phyloP scores from a whole-genome alignment of 2,329 filamentous ascomycete species.

The Verticillium zaregamsianum region DNA sequence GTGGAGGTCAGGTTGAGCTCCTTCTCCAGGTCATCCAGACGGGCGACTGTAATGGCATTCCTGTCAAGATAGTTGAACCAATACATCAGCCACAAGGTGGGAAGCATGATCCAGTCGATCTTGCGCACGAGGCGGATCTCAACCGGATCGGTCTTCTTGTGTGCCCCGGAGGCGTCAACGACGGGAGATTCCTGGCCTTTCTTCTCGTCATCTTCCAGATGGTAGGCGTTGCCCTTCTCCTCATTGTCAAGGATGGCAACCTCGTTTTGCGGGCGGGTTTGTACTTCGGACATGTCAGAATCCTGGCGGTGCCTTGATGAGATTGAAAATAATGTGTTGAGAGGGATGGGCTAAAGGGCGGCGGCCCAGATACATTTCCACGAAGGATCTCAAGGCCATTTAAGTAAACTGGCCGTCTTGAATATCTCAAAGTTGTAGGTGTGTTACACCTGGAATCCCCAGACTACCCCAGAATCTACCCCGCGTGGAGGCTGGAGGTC shows the following conservation, averaged over 20 bases:
- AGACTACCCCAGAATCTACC: not conserved
- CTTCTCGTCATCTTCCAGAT: not conserved
- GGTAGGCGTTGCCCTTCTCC: not conserved
- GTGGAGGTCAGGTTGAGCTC: conserved; percentile 16
- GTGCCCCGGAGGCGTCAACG: conserved; percentile 29
- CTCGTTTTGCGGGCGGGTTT: not conserved
- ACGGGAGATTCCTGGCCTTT: not conserved
- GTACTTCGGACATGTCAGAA: not conserved
- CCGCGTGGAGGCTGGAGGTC: not conserved
- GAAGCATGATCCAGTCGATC: conserved; percentile 25
- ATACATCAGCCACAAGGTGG: conserved; percentile 28
- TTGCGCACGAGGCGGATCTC: conserved; percentile 33
- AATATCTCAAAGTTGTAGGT: not conserved
- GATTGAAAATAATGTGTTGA: not conserved
- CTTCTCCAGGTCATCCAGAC: conserved; percentile 22
- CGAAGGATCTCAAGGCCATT: not conserved
- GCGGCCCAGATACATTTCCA: not conserved
- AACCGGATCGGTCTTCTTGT: conserved; percentile 30
- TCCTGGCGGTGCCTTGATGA: not conserved
- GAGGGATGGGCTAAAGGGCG: not conserved
- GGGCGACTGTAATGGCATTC: conserved; percentile 16
- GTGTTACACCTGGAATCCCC: not conserved
- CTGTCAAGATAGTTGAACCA: conserved; percentile 14
- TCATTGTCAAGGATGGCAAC: not conserved
- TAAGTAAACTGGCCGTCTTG: not conserved